Percentiles rank a stretch among this genome's conserved stretches.
Conservation (phyloP, 805 yeast genomes). For the Maudiozyma turicensis region DNA sequence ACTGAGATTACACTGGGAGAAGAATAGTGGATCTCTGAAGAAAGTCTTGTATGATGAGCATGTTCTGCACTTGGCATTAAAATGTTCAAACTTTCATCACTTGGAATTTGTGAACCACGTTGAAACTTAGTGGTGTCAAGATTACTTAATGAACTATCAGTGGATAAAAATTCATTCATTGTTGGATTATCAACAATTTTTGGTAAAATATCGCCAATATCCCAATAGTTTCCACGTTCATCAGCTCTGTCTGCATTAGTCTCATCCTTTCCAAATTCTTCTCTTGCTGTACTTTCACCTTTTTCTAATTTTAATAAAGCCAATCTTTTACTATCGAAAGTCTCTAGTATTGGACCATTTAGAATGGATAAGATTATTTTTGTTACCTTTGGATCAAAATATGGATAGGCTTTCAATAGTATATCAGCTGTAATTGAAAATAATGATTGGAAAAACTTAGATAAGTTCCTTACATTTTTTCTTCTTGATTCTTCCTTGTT, state of each 20-base stretch:
- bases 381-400: constrained; percentile 13
- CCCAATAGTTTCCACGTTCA: background rate
- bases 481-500: constrained; percentile 13
- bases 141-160: background rate
- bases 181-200: background rate
- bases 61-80: background rate
- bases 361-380: constrained; percentile 14
- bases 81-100: background rate
- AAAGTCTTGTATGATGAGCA: background rate
- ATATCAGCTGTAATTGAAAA: constrained; percentile 12
- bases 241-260: background rate
- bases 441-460: constrained; percentile 22
- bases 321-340: constrained; percentile 6
- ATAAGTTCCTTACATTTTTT: constrained; percentile 7
- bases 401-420: constrained; percentile 13
- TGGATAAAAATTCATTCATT: background rate
- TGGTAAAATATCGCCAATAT: background rate
- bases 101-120: background rate
- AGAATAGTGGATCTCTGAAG: background rate
- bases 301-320: background rate
- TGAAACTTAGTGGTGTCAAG: background rate
- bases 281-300: background rate
- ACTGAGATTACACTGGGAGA: background rate
- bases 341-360: constrained; percentile 8
- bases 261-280: background rate